Evolutionary conservation across 495 filamentous ascomycete genomes (phyloP), one percentile per base, ranked within the genome.

Genomic region (Trichoderma asperelloides): DNA sequence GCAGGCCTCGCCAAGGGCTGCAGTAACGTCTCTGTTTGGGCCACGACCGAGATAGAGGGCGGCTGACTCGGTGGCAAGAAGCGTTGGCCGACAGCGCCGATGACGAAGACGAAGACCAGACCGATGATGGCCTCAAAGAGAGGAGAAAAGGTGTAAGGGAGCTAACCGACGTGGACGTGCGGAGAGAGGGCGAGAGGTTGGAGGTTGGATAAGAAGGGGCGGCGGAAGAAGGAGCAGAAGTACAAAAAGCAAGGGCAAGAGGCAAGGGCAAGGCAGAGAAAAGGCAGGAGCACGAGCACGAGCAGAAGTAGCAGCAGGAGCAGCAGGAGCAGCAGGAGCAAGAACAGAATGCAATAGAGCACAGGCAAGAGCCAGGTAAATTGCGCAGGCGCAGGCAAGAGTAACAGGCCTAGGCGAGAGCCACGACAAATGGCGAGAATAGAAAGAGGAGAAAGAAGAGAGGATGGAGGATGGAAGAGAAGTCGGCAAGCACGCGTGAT

Each of bases 241-340:
- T 16, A 7, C 21, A 3, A 65, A 5, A 23, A 49, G 43, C 40
- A 68, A 41, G 62, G 33, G 23, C 13, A 65, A 39, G 62, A 57
- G 33, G 23, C 13, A 65, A 39, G 28, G 33, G 63, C 25, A 64
- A 30, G 47, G n/a, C 13, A 41, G 67, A 18, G 23, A 37, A 30
- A 2, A 71, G 60, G 74, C 66, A 51, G 76, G 77, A 62, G 75
- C 82, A 28, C 7, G 55, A 64, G 47, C 16, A 65, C 2, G 27
- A 57, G 30, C 43, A 65, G 63, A 47, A 27, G 16, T 8, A 57
- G 37, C 6, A 37, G 63, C 23, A 64, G 39, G 67, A 64, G 39
- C 41, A 45, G 67, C 16, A 45, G 25, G 11, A 60, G 15, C 1
- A 15, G 40, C 40, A 43, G 15, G 40, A 43, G 40, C 40, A 43